A percentile compares a stretch with the other conserved stretches of the same genome.
Conservation (phyloP, 2,329 filamentous ascomycete species). For the Zymoseptoria crescenta region DNA sequence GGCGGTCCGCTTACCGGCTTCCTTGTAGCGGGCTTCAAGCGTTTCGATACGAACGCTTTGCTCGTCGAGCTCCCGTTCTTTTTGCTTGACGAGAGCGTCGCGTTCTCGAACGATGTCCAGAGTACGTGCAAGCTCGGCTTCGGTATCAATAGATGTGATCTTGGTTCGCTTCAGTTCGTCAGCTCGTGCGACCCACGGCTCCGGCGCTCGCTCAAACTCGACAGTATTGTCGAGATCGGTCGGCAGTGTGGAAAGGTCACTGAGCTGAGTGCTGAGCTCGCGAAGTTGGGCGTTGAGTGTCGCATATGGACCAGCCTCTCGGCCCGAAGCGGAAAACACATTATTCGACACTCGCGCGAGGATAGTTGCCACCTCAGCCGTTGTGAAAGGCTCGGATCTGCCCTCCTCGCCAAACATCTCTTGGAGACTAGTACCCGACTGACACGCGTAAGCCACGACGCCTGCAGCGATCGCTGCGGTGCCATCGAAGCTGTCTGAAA, state of each 20-base stretch:
- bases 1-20: conserved; percentile 69
- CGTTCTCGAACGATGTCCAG: conserved; percentile 74
- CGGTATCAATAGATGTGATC: conserved; percentile 69
- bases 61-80: conserved; percentile 76
- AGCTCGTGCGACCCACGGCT: conserved; percentile 78
- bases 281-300: conserved; percentile 61
- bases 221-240: conserved; percentile 37
- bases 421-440: conserved; percentile 60
- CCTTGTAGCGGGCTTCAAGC: conserved; percentile 77
- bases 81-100: conserved; percentile 43
- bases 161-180: conserved; percentile 77
- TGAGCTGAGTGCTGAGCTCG: conserved; percentile 54
- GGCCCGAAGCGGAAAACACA: conserved; percentile 42
- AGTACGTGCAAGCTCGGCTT: conserved; percentile 73
- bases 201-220: conserved; percentile 59
- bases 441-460: conserved; percentile 58
- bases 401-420: conserved; percentile 63
- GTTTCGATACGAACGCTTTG: conserved; percentile 88
- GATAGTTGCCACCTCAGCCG: conserved; percentile 57
- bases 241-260: conserved; percentile 60
- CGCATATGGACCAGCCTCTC: conserved; percentile 62
- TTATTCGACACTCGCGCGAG: conserved; percentile 50
- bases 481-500: conserved; percentile 60
- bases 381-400: conserved; percentile 57
- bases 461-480: conserved; percentile 58